Evolutionary conservation across 116 monocot species (phyloP).

Genomic region (Papilionanthe hybrid): DNA sequence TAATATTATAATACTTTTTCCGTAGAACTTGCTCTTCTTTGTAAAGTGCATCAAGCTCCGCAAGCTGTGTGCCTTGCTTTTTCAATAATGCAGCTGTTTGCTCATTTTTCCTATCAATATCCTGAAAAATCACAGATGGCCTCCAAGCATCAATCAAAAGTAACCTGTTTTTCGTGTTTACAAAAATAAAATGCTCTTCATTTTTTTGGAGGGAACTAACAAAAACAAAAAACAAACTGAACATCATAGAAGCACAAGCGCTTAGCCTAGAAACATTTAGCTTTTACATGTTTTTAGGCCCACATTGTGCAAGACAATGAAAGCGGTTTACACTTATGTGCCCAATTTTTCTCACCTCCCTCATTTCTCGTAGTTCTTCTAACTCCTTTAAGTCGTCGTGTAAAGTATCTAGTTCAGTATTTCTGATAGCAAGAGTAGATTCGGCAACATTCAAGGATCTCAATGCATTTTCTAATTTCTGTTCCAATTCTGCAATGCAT

Average conservation of each 20-base stretch:
- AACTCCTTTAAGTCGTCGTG: conserved; percentile 75
- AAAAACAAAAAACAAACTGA: background rate
- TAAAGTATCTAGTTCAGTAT: conserved; percentile 54
- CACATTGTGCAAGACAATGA: background rate
- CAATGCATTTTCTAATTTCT: conserved; percentile 38
- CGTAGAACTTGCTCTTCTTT: conserved; percentile 90
- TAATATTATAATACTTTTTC: conserved; percentile 92
- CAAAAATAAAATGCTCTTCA: background rate
- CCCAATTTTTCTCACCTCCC: conserved; percentile 48
- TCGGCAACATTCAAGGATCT: conserved; percentile 49
- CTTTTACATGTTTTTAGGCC: background rate
- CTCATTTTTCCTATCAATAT: conserved; percentile 92
- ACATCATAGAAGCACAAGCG: background rate
- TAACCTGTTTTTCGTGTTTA: background rate
- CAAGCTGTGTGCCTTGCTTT: conserved; percentile 81
- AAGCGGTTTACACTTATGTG: background rate
- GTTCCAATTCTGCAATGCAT: conserved; percentile 61
- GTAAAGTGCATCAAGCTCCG: conserved; percentile 75
- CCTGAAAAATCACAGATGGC: conserved; percentile 34
- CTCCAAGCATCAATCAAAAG: background rate
- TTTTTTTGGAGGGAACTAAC: background rate
- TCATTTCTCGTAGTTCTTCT: conserved; percentile 89
- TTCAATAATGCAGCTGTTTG: conserved; percentile 93
- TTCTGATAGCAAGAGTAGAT: conserved; percentile 53
- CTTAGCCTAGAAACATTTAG: background rate